phyloP scores from a whole-genome alignment of 2,329 filamentous ascomycete species.

The Trichoderma breve region DNA sequence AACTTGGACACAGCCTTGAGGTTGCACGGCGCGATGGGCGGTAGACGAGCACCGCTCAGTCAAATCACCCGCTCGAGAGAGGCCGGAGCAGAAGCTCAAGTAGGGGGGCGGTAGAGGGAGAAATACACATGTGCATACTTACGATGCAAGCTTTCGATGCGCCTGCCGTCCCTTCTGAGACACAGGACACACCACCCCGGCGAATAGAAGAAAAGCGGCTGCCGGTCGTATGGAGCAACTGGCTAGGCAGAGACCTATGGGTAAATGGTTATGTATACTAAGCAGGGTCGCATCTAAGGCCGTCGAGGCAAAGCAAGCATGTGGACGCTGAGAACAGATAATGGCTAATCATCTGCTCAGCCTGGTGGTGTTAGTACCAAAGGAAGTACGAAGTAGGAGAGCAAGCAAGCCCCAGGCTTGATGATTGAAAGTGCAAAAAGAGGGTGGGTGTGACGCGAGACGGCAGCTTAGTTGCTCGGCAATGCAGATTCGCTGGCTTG shows the following conservation, averaged over 20 bases:
- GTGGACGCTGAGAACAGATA: background rate
- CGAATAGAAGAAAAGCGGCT: background rate
- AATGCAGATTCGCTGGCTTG: background rate
- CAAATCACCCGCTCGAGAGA: background rate
- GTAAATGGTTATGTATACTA: background rate
- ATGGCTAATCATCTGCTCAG: background rate
- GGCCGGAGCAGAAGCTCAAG: background rate
- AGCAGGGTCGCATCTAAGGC: background rate
- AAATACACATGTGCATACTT: background rate
- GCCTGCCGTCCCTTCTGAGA: slow-evolving; percentile 8
- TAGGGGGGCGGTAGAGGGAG: background rate
- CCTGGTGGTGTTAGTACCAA: background rate
- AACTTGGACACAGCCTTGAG: background rate
- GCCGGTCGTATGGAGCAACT: background rate
- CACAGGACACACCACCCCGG: slow-evolving; percentile 3
- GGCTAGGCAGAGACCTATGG: background rate
- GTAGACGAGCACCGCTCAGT: background rate
- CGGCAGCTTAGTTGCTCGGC: background rate
- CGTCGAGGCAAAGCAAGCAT: background rate
- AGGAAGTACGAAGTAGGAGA: background rate
- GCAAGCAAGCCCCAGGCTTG: background rate
- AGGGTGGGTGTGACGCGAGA: background rate
- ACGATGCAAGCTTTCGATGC: background rate
- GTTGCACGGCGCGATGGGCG: background rate
- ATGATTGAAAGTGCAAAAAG: background rate